Evolutionary conservation across 768 basidiomycete species (phyloP), one percentile per base, ranked within the genome.

Genomic region (Hydnum rufescens): DNA sequence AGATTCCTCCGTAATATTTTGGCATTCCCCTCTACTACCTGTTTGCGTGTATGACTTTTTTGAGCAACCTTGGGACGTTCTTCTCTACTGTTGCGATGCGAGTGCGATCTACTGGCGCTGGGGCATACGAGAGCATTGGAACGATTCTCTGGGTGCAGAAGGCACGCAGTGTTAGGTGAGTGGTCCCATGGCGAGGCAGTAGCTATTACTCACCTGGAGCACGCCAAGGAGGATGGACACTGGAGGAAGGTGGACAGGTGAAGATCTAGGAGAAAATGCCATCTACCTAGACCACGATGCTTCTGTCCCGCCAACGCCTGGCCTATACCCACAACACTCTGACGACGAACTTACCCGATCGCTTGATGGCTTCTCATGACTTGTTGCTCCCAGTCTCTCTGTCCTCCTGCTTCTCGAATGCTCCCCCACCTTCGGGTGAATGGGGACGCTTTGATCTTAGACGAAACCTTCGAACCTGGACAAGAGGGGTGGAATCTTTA

Each of bases 271-370:
- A 8, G 6, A 16, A 30, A 19, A 5, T 36, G 32, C 18, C 5
- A 56, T 34, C 43, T 31, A 39, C 32, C 32, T 34, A 32, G 49
- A 13, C 4, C 42, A 42, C 22, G 43, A 47, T 16, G 46, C 22
- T 18, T 70, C 73, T 3, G 64, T 74, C 31, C 74, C 74, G 4
- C 81, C 82, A 1, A 80, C 82, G 1, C 76, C 86, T 1, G 59
- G n/a, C 1, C 60, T 85, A 5, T 89, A 89, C 59, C 80, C 88
- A 89, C 59, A 80, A 87, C 59, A 78, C 80, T 0, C 67, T 89
- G 8, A 80, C 79, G n/a, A 80, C 85, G 1, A 88, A 88, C 58
- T 61, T 89, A 3, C 82, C 86, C 0, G 81, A 87, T 57, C 80
- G 80, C 1, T 54, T 78, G 48, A 88, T 89, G 86, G 73, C 73